These are phyloP conservation scores for Colletotrichum noveboracense DNA, from an alignment of 2,329 filamentous ascomycete species.

Conservation along the genomic window DNA sequence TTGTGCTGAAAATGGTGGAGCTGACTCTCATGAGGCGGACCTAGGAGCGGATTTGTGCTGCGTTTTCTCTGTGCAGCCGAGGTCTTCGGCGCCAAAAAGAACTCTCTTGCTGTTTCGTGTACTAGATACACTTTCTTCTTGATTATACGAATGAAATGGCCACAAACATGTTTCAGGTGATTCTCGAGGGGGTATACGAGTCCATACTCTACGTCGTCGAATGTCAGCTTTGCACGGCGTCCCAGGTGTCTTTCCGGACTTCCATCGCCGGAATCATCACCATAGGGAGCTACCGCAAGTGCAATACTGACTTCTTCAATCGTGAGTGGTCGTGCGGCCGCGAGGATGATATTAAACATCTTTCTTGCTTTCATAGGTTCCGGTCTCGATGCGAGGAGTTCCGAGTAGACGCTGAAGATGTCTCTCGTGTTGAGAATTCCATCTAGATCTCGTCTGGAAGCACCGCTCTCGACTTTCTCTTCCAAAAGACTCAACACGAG, in stretches of 20 bases:
- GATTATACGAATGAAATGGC: constrained; percentile 22
- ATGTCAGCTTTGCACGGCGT: not conserved
- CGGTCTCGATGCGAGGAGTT: constrained; percentile 18
- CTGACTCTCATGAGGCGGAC: not conserved
- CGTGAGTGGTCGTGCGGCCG: constrained; percentile 21
- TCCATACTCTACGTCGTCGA: constrained; percentile 21
- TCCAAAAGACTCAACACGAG: constrained; percentile 23
- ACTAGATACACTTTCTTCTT: constrained; percentile 25
- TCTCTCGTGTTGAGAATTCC: constrained; percentile 16
- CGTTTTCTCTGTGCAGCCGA: not conserved
- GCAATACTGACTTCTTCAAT: constrained; percentile 23
- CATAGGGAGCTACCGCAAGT: constrained; percentile 6
- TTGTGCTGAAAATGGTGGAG: not conserved
- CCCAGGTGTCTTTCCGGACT: not conserved
- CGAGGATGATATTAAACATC: constrained; percentile 22
- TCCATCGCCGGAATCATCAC: not conserved
- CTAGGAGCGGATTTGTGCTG: not conserved
- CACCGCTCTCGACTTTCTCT: constrained; percentile 9
- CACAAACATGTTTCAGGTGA: constrained; percentile 22
- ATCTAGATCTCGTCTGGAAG: constrained; percentile 17
- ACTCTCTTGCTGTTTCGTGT: constrained; percentile 28
- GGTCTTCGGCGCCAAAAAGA: constrained; percentile 13
- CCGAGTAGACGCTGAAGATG: constrained; percentile 20
- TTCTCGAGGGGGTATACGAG: constrained; percentile 22
- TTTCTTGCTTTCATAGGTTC: constrained; percentile 10